Base-by-base conservation (phyloP, 768 basidiomycete genomes). In the Pholiota microspora region DNA sequence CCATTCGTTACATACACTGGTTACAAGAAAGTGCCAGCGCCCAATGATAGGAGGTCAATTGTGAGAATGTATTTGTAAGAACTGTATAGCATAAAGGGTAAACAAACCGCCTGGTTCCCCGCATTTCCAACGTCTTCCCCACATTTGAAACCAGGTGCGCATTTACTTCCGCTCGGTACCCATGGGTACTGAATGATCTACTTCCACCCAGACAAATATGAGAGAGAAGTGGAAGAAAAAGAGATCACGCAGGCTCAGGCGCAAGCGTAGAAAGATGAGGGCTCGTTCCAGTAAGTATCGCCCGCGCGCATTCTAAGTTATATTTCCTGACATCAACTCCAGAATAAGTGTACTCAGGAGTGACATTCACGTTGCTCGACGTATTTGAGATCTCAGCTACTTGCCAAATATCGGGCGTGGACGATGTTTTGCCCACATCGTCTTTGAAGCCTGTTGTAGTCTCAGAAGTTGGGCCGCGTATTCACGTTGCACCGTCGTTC, bases 221-320 rank as follows among this genome's bases (percentile, higher is more conserved):
- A 91, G 91, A 89, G 91, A 92, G 75, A 93, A 93, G 86, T 93
- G 91, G 91, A 92, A 92, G 85, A 94, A 94, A 78, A 94, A 94
- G 82, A 83, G 91, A 71, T 91, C 91, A 61, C 86, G 91, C 72
- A 89, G 92, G 70, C 92, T 94, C 78, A 82, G 92, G 70, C 88
- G 91, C 75, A 94, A 94, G 69, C 89, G 91, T 81, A 87, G 91
- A 88, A 94, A 94, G 83, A 93, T 93, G 91, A 85, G 91, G 72
- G 91, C 91, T 59, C 91, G 91, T 75, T 93, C 91, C 81, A 93
- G 91, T 93, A 64, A 62, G 91, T 87, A 38, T 62, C 18, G 54
- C 24, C 49, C 7, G 45, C 53, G 18, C 7, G 16, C 0, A 12
- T 21, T 2, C 8, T 15, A 18, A 23, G 23, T 31, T 24, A 47